A percentile compares a stretch with the other conserved stretches of the same genome.
Evolutionary conservation across 148 eudicot genomes (phyloP).

Genomic region (Polygonum aviculare): DNA sequence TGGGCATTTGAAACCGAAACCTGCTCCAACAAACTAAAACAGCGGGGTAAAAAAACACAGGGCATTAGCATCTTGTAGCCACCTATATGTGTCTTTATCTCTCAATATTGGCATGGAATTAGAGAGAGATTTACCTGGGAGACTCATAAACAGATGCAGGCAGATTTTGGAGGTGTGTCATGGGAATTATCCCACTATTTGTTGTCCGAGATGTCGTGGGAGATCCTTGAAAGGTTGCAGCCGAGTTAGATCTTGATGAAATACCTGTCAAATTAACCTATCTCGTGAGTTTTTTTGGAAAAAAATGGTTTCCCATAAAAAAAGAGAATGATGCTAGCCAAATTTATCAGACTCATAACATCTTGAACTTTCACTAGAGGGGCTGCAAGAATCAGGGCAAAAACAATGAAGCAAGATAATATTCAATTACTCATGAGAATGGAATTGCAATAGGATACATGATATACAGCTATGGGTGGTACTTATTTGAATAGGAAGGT

Average conservation of each 20-base stretch:
- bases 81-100: not conserved
- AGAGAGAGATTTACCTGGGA: not conserved
- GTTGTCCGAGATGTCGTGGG: slow-evolving; percentile 1
- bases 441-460: not conserved
- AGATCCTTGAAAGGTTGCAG: not conserved
- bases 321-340: not conserved
- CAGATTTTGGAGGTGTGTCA: slow-evolving; percentile 21
- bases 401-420: not conserved
- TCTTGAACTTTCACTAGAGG: not conserved
- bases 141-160: slow-evolving; percentile 9
- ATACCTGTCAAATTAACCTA: not conserved
- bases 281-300: not conserved
- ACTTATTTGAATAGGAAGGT: not conserved
- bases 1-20: not conserved
- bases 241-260: not conserved
- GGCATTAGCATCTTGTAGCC: not conserved
- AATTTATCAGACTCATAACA: not conserved
- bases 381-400: not conserved
- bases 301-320: not conserved
- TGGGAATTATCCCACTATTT: slow-evolving; percentile 19
- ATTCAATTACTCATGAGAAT: not conserved
- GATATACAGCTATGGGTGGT: not conserved
- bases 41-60: not conserved
- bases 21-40: not conserved
- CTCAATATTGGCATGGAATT: not conserved